These are phyloP conservation scores for Talaromyces verruculosus DNA, from an alignment of 2,329 filamentous ascomycete species.

Conservation along the genomic window DNA sequence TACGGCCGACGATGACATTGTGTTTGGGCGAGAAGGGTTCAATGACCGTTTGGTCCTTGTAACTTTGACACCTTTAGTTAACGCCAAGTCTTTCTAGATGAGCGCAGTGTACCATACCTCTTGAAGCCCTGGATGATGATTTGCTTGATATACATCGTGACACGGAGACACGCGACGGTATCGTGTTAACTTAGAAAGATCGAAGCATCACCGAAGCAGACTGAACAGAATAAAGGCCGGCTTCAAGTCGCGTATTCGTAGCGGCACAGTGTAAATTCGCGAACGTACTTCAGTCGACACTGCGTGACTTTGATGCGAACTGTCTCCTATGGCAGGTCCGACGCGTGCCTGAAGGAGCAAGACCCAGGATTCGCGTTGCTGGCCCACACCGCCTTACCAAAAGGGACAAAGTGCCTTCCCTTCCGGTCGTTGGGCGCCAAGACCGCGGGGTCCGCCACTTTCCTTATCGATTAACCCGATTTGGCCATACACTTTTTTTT, in stretches of 20 bases:
- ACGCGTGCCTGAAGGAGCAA: not conserved
- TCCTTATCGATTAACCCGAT: conserved; percentile 19
- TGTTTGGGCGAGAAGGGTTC: conserved; percentile 96
- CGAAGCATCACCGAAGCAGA: conserved; percentile 5
- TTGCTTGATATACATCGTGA: conserved; percentile 95
- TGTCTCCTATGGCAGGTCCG: not conserved
- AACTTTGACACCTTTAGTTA: conserved; percentile 57
- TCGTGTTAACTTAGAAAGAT: not conserved
- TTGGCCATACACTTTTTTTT: conserved; percentile 12
- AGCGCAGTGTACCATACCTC: conserved; percentile 60
- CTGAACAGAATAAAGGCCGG: not conserved
- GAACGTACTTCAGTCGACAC: not conserved
- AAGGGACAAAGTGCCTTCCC: conserved; percentile 15
- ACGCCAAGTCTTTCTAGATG: not conserved
- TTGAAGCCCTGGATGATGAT: conserved; percentile 99
- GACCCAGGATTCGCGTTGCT: conserved; percentile 3
- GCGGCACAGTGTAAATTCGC: not conserved
- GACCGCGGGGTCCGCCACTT: conserved; percentile 18
- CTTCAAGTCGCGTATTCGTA: not conserved
- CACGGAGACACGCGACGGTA: conserved; percentile 21
- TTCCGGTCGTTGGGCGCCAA: conserved; percentile 13
- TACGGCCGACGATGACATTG: conserved; percentile 98
- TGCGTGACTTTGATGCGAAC: not conserved
- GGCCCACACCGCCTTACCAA: conserved; percentile 16
- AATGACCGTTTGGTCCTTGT: conserved; percentile 99